Conservation (phyloP, 1,139 yeast genomes). For the Nematodospora anomalae region DNA sequence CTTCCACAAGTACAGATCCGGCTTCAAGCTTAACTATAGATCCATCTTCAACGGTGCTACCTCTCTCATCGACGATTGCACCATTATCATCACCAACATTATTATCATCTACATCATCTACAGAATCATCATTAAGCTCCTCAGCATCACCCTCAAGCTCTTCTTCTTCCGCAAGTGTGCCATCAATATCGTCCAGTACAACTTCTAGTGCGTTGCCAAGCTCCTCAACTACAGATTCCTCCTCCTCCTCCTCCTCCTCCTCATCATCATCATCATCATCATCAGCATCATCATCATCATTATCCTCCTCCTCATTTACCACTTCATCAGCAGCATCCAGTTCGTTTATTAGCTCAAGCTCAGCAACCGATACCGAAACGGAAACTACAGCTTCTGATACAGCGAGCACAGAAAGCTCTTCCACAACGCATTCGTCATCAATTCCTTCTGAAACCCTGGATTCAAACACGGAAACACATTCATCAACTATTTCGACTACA, state of each 20-base stretch:
- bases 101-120: conserved; percentile 1
- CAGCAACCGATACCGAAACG: not conserved
- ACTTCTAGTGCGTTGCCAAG: conserved; percentile 6
- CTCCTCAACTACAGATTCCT: conserved; percentile 2
- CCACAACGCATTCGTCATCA: not conserved
- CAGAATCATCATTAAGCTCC: conserved; percentile 1
- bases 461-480: not conserved
- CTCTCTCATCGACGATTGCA: no score
- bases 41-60: not conserved
- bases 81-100: conserved; percentile 1
- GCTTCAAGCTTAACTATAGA: not conserved
- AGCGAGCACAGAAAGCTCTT: not conserved
- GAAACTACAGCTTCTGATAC: not conserved
- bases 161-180: not conserved
- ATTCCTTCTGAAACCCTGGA: not conserved
- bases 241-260: conserved; percentile 2
- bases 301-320: not conserved
- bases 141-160: conserved; percentile 1
- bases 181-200: conserved; percentile 2
- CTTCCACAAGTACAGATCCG: not conserved
- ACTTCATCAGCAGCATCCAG: not conserved
- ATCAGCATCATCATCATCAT: not conserved
- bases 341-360: not conserved
- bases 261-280: not conserved
- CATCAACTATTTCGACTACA: no score